A percentile compares a stretch with the other conserved stretches of the same genome.
Evolutionary conservation across 805 yeast species (phyloP).

Genomic region (Yarrowia bubula): DNA sequence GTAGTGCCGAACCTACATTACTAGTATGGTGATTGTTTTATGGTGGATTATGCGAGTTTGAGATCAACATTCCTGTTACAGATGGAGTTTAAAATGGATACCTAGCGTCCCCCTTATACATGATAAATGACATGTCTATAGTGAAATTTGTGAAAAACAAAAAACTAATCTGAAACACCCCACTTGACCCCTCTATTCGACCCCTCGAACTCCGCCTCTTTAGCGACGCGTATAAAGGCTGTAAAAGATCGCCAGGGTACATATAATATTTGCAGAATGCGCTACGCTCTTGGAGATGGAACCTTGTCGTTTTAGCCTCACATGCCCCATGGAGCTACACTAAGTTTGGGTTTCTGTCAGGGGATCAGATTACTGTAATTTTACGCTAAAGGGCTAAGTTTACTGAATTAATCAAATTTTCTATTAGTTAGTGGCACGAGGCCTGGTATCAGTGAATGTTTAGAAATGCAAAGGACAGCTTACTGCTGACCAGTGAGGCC

Average conservation of each 20-base stretch:
- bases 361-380: neutral
- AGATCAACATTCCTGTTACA: no score
- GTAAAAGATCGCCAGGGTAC: neutral
- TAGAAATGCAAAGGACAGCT: constrained; percentile 23
- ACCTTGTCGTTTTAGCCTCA: neutral
- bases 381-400: neutral
- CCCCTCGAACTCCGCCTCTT: no score
- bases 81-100: no score
- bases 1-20: no score
- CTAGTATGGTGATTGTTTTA: no score
- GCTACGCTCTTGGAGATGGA: neutral
- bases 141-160: neutral
- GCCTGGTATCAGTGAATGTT: constrained; percentile 24
- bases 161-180: neutral
- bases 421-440: constrained; percentile 2
- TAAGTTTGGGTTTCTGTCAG: neutral
- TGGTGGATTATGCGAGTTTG: no score
- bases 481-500: constrained; percentile 25
- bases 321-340: neutral
- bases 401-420: neutral
- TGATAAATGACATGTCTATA: neutral
- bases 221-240: no score
- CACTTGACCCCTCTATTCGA: no score
- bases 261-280: neutral
- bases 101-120: neutral